These are phyloP conservation scores for Lasiodiplodia theobromae DNA, from an alignment of 2,329 filamentous ascomycete genomes.

Conservation along the genomic window DNA sequence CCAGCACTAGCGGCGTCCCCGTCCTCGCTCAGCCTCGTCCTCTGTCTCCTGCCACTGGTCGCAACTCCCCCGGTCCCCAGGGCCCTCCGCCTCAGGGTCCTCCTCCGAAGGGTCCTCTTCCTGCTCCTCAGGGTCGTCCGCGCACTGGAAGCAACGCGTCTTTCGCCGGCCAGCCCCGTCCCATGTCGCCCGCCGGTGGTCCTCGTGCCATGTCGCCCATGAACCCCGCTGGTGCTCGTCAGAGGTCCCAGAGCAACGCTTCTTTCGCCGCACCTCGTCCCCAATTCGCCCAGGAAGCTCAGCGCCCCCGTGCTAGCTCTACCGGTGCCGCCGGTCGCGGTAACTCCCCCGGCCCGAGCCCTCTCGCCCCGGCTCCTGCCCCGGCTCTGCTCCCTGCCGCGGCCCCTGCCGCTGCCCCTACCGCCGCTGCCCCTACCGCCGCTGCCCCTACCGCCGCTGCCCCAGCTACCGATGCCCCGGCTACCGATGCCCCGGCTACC, in stretches of 20 bases:
- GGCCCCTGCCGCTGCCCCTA: not conserved
- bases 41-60: slow-evolving; percentile 48
- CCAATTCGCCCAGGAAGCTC: slow-evolving; percentile 33
- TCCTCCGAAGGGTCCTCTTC: slow-evolving; percentile 37
- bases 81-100: slow-evolving; percentile 42
- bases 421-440: not conserved
- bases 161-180: slow-evolving; percentile 38
- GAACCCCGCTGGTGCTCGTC: slow-evolving; percentile 35
- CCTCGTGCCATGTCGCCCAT: slow-evolving; percentile 53
- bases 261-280: slow-evolving; percentile 38
- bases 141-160: slow-evolving; percentile 50
- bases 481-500: slow-evolving; percentile 31
- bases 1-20: slow-evolving; percentile 28
- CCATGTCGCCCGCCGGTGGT: slow-evolving; percentile 53
- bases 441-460: not conserved
- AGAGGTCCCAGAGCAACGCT: slow-evolving; percentile 48
- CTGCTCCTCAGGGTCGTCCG: slow-evolving; percentile 38
- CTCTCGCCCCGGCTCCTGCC: slow-evolving; percentile 43
- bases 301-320: slow-evolving; percentile 46
- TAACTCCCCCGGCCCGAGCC: slow-evolving; percentile 45
- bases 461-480: slow-evolving; percentile 30
- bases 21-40: slow-evolving; percentile 44
- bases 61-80: slow-evolving; percentile 52
- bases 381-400: slow-evolving; percentile 14
- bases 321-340: slow-evolving; percentile 32